A percentile compares a stretch with the other conserved stretches of the same genome.
phyloP scores from a whole-genome alignment of 129 eudicot species.

The Flaveria bidentis region DNA sequence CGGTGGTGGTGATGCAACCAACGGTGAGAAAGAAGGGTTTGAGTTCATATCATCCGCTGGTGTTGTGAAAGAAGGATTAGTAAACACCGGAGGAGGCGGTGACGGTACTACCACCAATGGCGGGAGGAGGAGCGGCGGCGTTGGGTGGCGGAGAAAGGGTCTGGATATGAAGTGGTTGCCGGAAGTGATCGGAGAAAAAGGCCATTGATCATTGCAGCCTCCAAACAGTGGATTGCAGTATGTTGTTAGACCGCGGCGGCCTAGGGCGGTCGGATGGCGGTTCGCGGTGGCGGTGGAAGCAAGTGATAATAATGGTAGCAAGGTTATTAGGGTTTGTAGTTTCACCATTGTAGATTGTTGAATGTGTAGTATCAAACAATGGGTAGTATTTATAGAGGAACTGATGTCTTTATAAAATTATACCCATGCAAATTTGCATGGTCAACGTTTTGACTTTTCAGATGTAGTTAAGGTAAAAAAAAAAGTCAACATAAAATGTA shows the following conservation, averaged over 20 bases:
- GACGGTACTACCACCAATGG: constrained; percentile 9
- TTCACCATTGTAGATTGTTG: constrained; percentile 22
- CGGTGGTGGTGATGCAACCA: constrained; percentile 41
- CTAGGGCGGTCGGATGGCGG: constrained; percentile 20
- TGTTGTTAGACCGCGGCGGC: constrained; percentile 22
- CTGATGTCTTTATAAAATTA: neutral
- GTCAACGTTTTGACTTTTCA: constrained; percentile 25
- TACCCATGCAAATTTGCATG: constrained; percentile 39
- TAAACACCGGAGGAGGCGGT: constrained; percentile 28
- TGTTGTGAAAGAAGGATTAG: constrained; percentile 30
- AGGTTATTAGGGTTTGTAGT: constrained; percentile 2
- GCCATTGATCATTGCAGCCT: constrained; percentile 59
- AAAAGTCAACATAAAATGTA: neutral
- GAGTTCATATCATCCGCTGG: constrained; percentile 18
- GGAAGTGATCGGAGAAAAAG: constrained; percentile 40
- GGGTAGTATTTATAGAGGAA: constrained; percentile 28
- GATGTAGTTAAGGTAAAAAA: neutral
- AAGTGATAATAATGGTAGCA: constrained; percentile 5
- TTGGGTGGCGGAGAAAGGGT: constrained; percentile 24
- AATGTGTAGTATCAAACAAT: neutral
- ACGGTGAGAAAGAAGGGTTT: constrained; percentile 26
- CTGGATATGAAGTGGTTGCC: constrained; percentile 28
- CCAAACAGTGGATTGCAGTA: constrained; percentile 52
- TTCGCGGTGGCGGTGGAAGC: constrained; percentile 15
- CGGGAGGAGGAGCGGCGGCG: constrained; percentile 23